Base-by-base conservation (phyloP, 768 basidiomycete genomes). In the Macrolepiota dolichaula region DNA sequence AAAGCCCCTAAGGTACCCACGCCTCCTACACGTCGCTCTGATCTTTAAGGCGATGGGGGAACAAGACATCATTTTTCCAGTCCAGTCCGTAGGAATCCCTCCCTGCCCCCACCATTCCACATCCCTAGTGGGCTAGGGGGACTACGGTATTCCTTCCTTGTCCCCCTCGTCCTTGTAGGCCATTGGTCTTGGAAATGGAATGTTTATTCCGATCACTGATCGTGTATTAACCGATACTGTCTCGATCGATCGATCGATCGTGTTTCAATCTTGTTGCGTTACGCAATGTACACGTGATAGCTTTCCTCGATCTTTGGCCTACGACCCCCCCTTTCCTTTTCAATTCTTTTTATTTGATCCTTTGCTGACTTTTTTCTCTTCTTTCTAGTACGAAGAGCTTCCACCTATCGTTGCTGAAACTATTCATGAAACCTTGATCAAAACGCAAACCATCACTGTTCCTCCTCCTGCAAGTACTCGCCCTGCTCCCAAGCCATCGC, bases 31-130 rank as follows among this genome's bases (percentile, higher is more conserved):
- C 89, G 89, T 84, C 91, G 88, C 83, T 88, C 90, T 78, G 89
- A 91, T 88, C 87, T 92, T 83, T 92, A 88, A 92, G 91, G 91
- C 91, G 91, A 92, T 89, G 91, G 90, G 85, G 91, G 85, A 67
- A 69, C 71, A 69, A 76, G 73, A 74, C 69, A 71, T 76, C 74
- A 78, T 10, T 17, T 75, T 67, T 64, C 73, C 77, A 85, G 80
- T 84, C 85, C 76, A 84, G 85, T 90, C 84, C 83, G 88, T 90
- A 85, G 84, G 75, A 70, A 76, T 80, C 83, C 79, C 76, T 74
- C 77, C 76, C 70, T 74, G 72, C 74, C 74, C 74, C 68, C 74
- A 66, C 68, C 74, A 67, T 76, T 76, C 75, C 78, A 79, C 82
- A 85, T 86, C 89, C 88, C 88, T 90, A 87, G 87, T 87, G 89